Evolutionary conservation across 2,329 filamentous ascomycete species (phyloP), one percentile per base, ranked within the genome.

Genomic region (Ambrosiella xylebori): DNA sequence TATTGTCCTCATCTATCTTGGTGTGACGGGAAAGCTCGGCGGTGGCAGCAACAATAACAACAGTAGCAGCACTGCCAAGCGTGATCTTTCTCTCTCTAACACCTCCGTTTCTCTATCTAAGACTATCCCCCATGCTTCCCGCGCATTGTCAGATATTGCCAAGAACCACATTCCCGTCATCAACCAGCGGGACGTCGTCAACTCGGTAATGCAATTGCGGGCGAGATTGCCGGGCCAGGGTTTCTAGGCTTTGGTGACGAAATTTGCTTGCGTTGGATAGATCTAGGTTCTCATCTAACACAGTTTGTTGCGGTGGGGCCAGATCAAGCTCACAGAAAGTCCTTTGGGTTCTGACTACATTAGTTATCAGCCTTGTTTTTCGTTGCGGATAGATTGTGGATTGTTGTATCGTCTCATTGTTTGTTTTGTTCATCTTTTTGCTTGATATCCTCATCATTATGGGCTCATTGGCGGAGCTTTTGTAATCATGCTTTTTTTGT

Each of bases 1-100:
- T 56, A 67, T 74, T 52, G 73, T 81, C 7, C 71, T 76, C 57
- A 69, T 76, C 56, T 78, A 76, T 63, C 64, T 77, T 13, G 61
- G 56, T 36, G 61, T 55, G 41, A 62, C 49, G 1, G 62, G 61
- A 63, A 66, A 61, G 65, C 64, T 54, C 59, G 62, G 62, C 52
- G 65, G 63, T 38, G 67, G 61, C 58, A 64, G 65, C 56, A 63
- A 61, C 57, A 66, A 63, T 57, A 69, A 67, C 63, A 67, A 67
- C 65, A 66, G 62, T 59, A 59, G 41, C 60, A 11, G 9, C 39
- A 41, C 51, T 38, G 8, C 51, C 35, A 64, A 61, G 60, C 59
- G 62, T 54, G 47, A 66, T 35, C 57, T 69, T 56, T 62, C 64
- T 35, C 61, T 59, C 39, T 53, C 57, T 53, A 40, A 36, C 36